Conservation (phyloP, 192 early-diverging fungal genomes). For the Coemansia sp. region DNA sequence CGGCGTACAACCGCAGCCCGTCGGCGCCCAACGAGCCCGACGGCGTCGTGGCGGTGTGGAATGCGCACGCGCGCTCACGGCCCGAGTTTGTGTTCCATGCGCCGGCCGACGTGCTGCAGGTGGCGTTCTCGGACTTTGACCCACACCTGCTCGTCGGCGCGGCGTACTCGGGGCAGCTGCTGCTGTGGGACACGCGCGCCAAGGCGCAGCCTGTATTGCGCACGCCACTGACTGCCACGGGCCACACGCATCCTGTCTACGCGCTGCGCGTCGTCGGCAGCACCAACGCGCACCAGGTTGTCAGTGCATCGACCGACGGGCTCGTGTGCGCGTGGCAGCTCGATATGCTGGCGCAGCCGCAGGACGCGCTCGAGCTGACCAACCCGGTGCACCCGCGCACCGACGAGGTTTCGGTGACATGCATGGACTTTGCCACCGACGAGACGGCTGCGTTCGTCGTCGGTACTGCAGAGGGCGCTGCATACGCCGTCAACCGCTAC, state of each 20-base stretch:
- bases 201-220: slow-evolving; percentile 88
- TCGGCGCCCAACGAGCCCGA: slow-evolving; percentile 84
- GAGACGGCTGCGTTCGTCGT: slow-evolving; percentile 93
- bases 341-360: slow-evolving; percentile 96
- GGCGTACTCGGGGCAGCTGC: slow-evolving; percentile 96
- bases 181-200: slow-evolving; percentile 94
- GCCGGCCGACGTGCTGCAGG: slow-evolving; percentile 87
- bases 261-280: slow-evolving; percentile 87
- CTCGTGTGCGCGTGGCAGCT: slow-evolving; percentile 94
- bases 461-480: slow-evolving; percentile 92
- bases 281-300: slow-evolving; percentile 90
- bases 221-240: slow-evolving; percentile 86
- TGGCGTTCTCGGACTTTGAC: slow-evolving; percentile 89
- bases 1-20: slow-evolving; percentile 91
- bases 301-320: slow-evolving; percentile 94
- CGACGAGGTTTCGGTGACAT: slow-evolving; percentile 92
- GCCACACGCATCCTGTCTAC: slow-evolving; percentile 97
- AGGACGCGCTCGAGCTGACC: slow-evolving; percentile 81
- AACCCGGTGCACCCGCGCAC: slow-evolving; percentile 73
- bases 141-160: slow-evolving; percentile 91
- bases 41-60: slow-evolving; percentile 96
- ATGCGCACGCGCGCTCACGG: slow-evolving; percentile 75
- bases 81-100: slow-evolving; percentile 96
- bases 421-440: slow-evolving; percentile 84
- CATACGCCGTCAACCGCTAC: slow-evolving; percentile 94